Base-by-base conservation (phyloP, 2,329 filamentous ascomycete genomes). In the Corinectria fuckeliana region DNA sequence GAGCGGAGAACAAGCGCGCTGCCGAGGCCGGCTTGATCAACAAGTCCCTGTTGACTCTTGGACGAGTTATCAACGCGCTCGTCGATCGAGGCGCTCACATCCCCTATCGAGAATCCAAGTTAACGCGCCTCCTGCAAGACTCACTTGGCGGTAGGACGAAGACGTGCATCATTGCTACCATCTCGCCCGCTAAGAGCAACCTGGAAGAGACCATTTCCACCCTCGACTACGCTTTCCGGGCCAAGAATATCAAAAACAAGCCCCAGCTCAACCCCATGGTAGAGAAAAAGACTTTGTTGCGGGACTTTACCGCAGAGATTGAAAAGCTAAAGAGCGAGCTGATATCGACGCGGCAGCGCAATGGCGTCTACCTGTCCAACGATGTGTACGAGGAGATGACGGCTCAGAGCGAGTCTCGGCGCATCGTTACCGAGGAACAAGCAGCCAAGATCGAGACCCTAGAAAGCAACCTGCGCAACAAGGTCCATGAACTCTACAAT, bases 171-270 rank as follows among this genome's bases (percentile, higher is more conserved):
- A 98, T 99, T 71, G 95, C 95, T 5, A 99, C 95, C 0, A 85
- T 99, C 38, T 98, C 95, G 2, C 93, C 95, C 1, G 92, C 93
- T 7, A 96, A 95, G 76, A 93, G 90, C 76, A 99, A 98, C 69
- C 82, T 99, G 1, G 95, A 99, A 72, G 95, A 99, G 76, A 99
- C 96, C 0, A 98, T 99, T 60, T 98, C 95, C 0, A 99, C 96
- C 0, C 84, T 99, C 2, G 95, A 99, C 75, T 99, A 99, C 73
- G 96, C 95, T 10, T 98, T 98, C 78, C 87, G 95, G 45, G 95
- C 95, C 14, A 99, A 99, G 81, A 98, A 99, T 68, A 99, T 99
- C 70, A 91, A 92, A 49, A 99, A 99, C 77, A 97, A 97, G 77
- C 96, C 95, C 1, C 95, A 99, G 72, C 84, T 96, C 69, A 99